Percentiles rank a stretch among this genome's conserved stretches.
Evolutionary conservation across 371 early-diverging fungal species (phyloP).

Genomic region (Zopfochytrium polystomum): DNA sequence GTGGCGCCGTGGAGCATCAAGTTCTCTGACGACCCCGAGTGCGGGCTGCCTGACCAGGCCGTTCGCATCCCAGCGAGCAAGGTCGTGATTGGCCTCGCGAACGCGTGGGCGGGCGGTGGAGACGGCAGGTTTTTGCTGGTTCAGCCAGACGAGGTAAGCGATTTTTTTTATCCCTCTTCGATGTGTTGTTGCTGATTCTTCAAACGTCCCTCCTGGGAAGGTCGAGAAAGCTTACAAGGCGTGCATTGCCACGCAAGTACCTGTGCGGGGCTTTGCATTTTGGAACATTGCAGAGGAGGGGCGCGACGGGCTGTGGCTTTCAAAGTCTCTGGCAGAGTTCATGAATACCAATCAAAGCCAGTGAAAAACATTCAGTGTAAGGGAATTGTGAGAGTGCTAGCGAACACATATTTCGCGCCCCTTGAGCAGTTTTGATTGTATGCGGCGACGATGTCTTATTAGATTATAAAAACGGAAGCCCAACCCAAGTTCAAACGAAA

Average conservation of each 20-base stretch:
- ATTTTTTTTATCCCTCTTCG: neutral
- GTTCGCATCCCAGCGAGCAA: constrained; percentile 15
- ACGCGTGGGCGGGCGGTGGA: constrained; percentile 22
- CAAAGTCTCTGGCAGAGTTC: no score
- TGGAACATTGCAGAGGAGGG: constrained; percentile 23
- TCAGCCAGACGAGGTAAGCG: constrained; percentile 23
- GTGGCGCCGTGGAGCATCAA: constrained; percentile 1
- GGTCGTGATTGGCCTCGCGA: constrained; percentile 26
- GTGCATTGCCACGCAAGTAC: constrained; percentile 8
- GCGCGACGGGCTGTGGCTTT: no score
- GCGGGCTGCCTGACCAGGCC: neutral
- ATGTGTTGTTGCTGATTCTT: neutral
- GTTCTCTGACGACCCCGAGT: constrained; percentile 9
- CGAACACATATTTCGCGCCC: no score
- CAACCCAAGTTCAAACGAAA: no score
- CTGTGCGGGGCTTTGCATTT: constrained; percentile 16
- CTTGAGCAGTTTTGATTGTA: no score
- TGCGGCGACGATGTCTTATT: no score
- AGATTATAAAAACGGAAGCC: no score
- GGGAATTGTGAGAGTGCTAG: no score
- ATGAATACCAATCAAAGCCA: no score
- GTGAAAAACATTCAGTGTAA: no score
- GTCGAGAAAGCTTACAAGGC: neutral
- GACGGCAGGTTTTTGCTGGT: constrained; percentile 10
- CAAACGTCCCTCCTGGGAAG: neutral